Conservation (phyloP, 805 yeast species). For the Lipomyces sp. region DNA sequence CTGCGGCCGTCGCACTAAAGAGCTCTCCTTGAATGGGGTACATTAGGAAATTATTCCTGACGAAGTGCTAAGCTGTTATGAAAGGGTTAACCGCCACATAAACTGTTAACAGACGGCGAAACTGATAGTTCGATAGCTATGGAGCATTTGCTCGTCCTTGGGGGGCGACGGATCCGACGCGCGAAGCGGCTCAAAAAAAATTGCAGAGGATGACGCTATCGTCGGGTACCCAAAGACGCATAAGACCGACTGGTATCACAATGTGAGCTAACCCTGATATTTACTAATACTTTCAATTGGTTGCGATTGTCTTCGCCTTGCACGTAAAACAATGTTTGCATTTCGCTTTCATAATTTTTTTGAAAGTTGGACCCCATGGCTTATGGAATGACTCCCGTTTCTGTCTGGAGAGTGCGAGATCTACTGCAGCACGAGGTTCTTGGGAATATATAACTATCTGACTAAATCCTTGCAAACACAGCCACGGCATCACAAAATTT, state of each 20-base stretch:
- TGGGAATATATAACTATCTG: not conserved
- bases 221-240: not conserved
- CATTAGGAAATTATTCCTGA: not conserved
- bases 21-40: not conserved
- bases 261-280: too few species aligned
- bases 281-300: too few species aligned
- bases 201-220: not conserved
- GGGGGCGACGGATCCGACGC: not conserved
- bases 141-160: not conserved
- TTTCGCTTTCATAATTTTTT: too few species aligned
- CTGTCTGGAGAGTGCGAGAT: too few species aligned
- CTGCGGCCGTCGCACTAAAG: not conserved
- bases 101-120: not conserved
- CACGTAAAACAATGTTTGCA: too few species aligned
- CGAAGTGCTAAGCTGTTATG: not conserved
- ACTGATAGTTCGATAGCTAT: not conserved
- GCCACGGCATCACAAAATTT: not conserved
- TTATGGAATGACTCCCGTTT: too few species aligned
- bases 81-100: not conserved
- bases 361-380: too few species aligned
- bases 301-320: too few species aligned
- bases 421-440: too few species aligned
- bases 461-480: conserved; percentile 3
- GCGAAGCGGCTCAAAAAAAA: not conserved
- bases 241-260: not conserved